These are phyloP conservation scores for Xylaria nigripes DNA, from an alignment of 495 filamentous ascomycete species.

Conservation along the genomic window DNA sequence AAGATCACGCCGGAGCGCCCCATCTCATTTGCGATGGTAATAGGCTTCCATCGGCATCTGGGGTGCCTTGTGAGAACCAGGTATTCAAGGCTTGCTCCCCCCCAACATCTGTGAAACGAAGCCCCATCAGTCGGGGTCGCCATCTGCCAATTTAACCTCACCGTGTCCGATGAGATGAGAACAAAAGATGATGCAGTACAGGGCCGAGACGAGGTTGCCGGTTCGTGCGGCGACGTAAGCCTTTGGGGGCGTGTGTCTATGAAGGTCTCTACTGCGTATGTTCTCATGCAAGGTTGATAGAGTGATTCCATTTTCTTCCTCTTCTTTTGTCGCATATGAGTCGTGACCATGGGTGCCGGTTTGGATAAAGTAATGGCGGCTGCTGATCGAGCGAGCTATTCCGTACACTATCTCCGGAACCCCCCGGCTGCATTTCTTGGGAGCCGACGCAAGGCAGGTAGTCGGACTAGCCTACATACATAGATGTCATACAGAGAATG, in stretches of 20 bases:
- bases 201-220: not conserved
- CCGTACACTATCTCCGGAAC: not conserved
- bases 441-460: not conserved
- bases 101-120: not conserved
- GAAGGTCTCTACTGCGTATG: too few species aligned
- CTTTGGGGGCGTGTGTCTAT: not conserved
- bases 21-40: not conserved
- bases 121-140: not conserved
- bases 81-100: too few species aligned
- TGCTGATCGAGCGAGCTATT: not conserved
- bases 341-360: not conserved
- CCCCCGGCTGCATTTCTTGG: constrained; percentile 2
- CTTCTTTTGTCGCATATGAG: not conserved
- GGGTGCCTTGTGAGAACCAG: too few species aligned
- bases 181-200: not conserved
- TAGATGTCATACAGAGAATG: not conserved
- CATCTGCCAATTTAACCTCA: not conserved
- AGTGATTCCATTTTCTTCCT: not conserved
- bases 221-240: not conserved
- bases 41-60: too few species aligned
- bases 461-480: not conserved
- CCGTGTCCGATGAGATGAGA: not conserved
- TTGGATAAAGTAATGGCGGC: not conserved
- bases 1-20: not conserved
- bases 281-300: not conserved